Base-by-base conservation (phyloP, 2,329 filamentous ascomycete species). In the Emmonsiellopsis sp. region DNA sequence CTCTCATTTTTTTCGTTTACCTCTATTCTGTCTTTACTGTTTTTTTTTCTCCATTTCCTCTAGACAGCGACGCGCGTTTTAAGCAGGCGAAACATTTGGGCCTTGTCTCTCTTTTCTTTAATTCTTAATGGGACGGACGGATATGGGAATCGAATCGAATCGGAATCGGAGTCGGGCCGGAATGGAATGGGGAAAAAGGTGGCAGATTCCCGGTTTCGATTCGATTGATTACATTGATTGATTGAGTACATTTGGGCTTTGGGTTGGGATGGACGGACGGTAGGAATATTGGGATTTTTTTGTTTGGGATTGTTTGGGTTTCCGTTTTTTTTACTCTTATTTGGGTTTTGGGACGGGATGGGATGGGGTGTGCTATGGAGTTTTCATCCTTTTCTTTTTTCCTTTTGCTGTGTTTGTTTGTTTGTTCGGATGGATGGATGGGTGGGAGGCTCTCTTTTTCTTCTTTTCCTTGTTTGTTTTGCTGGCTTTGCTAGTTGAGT, bases 371-470 rank as follows among this genome's bases (percentile, higher is more conserved):
- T 43, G 44, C 45, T 57, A 50, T 56, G 44, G 20, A 26, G 20
- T 55, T 48, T 52, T 49, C 54, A 20, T 26, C 26, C 50, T 42
- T 50, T 43, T 52, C 53, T 30, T 51, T 47, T 30, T 26, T 54
- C 44, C 46, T n/a, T 51, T 57, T 40, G 13, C 13, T 51, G 7
- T 40, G 37, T 15, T 11, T 40, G 37, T 40, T 40, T 40, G 10
- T 11, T 40, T 40, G 10, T 15, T 40, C 15, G 4, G 15, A 40
- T 40, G 15, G 15, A 15, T 3, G 37, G 15, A 40, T 40, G 15
- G 37, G 15, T 11, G 10, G 37, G 37, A 40, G 37, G 37, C 37
- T 31, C n/a, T 44, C 30, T 20, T 52, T 15, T 46, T 52, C 47
- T 51, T 50, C 34, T 41, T 42, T 42, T 4, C 3, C 20, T 9